Percentiles rank a stretch among this genome's conserved stretches.
Conservation (phyloP, 495 filamentous ascomycete species). For the Trichoderma gamsii region DNA sequence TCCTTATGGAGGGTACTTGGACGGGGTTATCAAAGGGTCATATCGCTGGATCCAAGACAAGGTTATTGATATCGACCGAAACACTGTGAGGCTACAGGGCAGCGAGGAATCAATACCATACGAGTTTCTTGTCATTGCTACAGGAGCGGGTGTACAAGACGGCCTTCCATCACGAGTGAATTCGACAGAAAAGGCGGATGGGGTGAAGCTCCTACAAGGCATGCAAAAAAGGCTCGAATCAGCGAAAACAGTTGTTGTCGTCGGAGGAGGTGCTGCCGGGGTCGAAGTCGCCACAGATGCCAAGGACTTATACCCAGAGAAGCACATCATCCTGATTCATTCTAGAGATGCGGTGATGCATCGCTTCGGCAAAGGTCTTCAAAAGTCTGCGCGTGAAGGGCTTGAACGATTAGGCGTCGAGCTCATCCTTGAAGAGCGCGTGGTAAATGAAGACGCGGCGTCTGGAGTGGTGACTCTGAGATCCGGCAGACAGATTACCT, state of each 20-base stretch:
- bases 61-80: constrained; percentile 23
- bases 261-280: constrained; percentile 56
- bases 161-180: constrained; percentile 48
- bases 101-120: constrained; percentile 38
- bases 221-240: constrained; percentile 32
- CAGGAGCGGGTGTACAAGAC: constrained; percentile 41
- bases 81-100: constrained; percentile 25
- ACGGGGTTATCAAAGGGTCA: constrained; percentile 22
- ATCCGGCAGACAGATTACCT: constrained; percentile 24
- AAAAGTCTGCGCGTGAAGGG: constrained; percentile 36
- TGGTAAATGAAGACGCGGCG: constrained; percentile 16
- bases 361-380: constrained; percentile 45
- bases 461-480: constrained; percentile 21
- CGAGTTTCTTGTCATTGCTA: constrained; percentile 52
- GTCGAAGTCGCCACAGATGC: constrained; percentile 54
- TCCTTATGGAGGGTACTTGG: constrained; percentile 36
- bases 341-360: constrained; percentile 48
- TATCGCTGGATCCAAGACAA: constrained; percentile 35
- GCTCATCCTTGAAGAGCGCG: constrained; percentile 36
- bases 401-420: constrained; percentile 37
- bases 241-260: constrained; percentile 44
- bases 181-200: constrained; percentile 38
- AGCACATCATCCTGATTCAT: constrained; percentile 52
- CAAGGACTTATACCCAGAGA: constrained; percentile 51
- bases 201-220: constrained; percentile 37